phyloP scores from a whole-genome alignment of 805 yeast species.

The Blastobotrys robertii region DNA sequence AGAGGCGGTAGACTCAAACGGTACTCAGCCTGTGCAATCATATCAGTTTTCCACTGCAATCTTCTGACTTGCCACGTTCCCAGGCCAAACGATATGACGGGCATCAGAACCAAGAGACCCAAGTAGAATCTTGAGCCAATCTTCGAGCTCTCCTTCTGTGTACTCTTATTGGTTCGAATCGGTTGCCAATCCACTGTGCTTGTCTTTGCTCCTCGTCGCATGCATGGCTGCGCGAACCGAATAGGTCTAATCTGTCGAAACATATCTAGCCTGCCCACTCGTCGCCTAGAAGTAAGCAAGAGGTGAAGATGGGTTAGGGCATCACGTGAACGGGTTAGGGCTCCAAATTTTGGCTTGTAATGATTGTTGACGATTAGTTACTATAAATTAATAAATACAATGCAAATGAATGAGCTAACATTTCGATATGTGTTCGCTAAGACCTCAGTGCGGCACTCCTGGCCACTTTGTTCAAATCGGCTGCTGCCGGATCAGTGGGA shows the following conservation, averaged over 20 bases:
- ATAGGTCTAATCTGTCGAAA: neutral
- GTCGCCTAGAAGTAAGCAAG: neutral
- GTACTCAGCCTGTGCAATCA: conserved; percentile 77
- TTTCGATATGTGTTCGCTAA: no score
- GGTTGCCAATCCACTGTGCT: conserved; percentile 74
- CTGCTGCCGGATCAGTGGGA: conserved; percentile 10
- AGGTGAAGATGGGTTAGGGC: no score
- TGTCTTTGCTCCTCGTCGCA: conserved; percentile 10
- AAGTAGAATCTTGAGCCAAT: conserved; percentile 22
- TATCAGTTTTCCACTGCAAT: conserved; percentile 75
- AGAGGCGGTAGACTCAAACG: conserved; percentile 63
- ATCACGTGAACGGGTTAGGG: no score
- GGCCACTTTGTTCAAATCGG: neutral
- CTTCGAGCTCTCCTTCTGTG: conserved; percentile 6
- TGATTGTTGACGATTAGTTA: no score
- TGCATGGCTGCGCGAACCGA: neutral
- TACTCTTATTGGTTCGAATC: conserved; percentile 36
- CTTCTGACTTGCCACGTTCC: conserved; percentile 93
- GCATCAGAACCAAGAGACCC: conserved; percentile 56
- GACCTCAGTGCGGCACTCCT: neutral
- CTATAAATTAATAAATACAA: neutral
- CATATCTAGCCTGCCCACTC: neutral
- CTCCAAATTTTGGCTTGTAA: neutral
- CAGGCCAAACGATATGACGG: conserved; percentile 70
- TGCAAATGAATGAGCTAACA: neutral